Conservation (phyloP, 2,329 filamentous ascomycete species). For the Leptographium lundbergii region DNA sequence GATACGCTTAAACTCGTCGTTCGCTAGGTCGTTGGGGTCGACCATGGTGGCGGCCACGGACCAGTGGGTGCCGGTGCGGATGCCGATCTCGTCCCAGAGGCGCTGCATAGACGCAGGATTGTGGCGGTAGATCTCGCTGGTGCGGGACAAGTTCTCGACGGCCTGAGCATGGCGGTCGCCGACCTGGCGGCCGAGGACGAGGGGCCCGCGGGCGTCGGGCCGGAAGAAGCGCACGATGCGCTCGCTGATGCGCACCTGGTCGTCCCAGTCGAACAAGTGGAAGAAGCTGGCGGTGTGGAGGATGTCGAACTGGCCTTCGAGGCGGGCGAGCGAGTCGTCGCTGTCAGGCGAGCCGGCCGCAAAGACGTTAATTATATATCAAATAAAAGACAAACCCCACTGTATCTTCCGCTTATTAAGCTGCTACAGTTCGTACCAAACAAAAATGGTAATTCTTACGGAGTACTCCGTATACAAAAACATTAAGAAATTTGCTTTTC, state of each 20-base stretch:
- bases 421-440: no score
- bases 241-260: constrained; percentile 16
- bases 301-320: constrained; percentile 17
- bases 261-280: constrained; percentile 18
- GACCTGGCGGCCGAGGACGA: constrained; percentile 18
- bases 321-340: constrained; percentile 7
- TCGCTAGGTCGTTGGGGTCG: no score
- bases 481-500: no score
- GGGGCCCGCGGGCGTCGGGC: constrained; percentile 3
- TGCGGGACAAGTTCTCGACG: constrained; percentile 2
- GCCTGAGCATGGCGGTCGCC: constrained; percentile 14
- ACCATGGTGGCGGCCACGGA: neutral
- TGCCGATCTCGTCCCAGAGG: constrained; percentile 25
- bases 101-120: constrained; percentile 26
- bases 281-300: constrained; percentile 20
- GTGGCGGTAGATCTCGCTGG: constrained; percentile 23
- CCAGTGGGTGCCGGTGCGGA: constrained; percentile 12
- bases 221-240: constrained; percentile 16
- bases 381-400: no score
- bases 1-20: neutral
- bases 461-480: no score
- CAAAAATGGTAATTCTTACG: no score
- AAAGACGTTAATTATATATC: no score
- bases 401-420: no score
- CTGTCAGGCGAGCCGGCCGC: constrained; percentile 1